Percentiles rank a stretch among this genome's conserved stretches.
Evolutionary conservation across 2,329 filamentous ascomycete genomes (phyloP).

Genomic region (Chaetomium globosum): DNA sequence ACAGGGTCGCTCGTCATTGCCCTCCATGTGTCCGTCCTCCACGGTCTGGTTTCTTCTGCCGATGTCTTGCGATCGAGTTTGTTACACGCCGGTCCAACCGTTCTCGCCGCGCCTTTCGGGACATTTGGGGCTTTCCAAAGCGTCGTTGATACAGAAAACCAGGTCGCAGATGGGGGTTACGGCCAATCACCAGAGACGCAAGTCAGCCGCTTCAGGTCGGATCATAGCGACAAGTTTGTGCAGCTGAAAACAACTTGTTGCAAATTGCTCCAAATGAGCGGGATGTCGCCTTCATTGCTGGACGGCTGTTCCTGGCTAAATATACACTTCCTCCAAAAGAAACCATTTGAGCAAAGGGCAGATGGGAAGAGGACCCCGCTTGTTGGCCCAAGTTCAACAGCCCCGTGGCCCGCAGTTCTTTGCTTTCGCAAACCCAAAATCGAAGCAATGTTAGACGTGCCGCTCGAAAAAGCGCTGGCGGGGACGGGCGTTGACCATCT

Average conservation of each 20-base stretch:
- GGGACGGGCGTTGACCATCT: conserved; percentile 48
- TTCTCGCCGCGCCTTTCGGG: conserved; percentile 60
- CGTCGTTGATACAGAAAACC: conserved; percentile 42
- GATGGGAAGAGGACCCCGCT: conserved; percentile 49
- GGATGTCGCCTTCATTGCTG: conserved; percentile 50
- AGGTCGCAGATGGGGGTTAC: conserved; percentile 44
- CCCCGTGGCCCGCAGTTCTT: conserved; percentile 56
- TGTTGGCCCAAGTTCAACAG: conserved; percentile 44
- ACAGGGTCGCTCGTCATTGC: conserved; percentile 57
- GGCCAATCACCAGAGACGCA: conserved; percentile 59
- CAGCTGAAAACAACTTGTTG: conserved; percentile 56
- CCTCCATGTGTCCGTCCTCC: conserved; percentile 52
- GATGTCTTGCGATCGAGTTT: conserved; percentile 48
- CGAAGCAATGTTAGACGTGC: conserved; percentile 36
- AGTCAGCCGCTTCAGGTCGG: conserved; percentile 47
- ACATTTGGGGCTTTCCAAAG: conserved; percentile 50
- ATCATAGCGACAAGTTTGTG: conserved; percentile 47
- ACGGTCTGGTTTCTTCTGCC: conserved; percentile 52
- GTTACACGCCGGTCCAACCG: conserved; percentile 48
- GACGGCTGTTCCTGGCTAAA: conserved; percentile 55
- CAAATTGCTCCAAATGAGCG: conserved; percentile 54
- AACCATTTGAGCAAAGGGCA: conserved; percentile 46
- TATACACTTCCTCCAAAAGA: conserved; percentile 53
- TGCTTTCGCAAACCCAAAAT: conserved; percentile 42
- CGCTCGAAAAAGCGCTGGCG: conserved; percentile 46